Base-by-base conservation (phyloP, 2,329 filamentous ascomycete genomes). In the Aspergillus sp. region DNA sequence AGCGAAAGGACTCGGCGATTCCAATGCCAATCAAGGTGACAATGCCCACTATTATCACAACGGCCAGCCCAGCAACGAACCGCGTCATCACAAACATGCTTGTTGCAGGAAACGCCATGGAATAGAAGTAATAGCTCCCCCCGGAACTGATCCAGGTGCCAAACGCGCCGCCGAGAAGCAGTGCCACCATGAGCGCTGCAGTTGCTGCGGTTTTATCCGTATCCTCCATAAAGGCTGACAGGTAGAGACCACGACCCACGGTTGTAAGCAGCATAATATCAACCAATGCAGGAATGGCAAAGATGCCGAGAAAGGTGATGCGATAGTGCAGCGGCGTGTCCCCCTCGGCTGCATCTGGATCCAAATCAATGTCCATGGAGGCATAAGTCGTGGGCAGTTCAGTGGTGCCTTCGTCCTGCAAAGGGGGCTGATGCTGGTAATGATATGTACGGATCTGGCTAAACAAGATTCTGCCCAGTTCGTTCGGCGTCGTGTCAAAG, bases 101-200 rank as follows among this genome's bases (percentile, higher is more conserved):
- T 57, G 80, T 80, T 4, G 79, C 80, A 2, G 79, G 78, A 57
- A 83, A 83, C 3, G 81, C 80, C 79, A 81, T 81, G 0, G 78
- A 80, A 42, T 79, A 75, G 4, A 86, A 76, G 61, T 87, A 87
- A 67, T 85, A 87, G 44, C 81, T 83, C 3, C 84, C 85, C 18
- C 83, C 82, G 49, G 82, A 84, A 15, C 82, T 82, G 36, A 86
- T 84, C 83, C 83, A 86, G 12, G 83, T 84, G 18, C 83, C 84
- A 51, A 86, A 81, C 5, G 81, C 84, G 39, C 84, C 83, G 11
- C 82, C 84, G 22, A 87, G 74, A 8, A 87, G 72, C 9, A 86
- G 74, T 2, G 83, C 81, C 9, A 83, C 80, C 74, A 87, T 80
- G 32, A 87, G 68, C 1, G 82, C 84, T 48, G 80, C 77, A 0